Conservation (phyloP, 2,329 filamentous ascomycete species). For the Waltergamsia citrina region DNA sequence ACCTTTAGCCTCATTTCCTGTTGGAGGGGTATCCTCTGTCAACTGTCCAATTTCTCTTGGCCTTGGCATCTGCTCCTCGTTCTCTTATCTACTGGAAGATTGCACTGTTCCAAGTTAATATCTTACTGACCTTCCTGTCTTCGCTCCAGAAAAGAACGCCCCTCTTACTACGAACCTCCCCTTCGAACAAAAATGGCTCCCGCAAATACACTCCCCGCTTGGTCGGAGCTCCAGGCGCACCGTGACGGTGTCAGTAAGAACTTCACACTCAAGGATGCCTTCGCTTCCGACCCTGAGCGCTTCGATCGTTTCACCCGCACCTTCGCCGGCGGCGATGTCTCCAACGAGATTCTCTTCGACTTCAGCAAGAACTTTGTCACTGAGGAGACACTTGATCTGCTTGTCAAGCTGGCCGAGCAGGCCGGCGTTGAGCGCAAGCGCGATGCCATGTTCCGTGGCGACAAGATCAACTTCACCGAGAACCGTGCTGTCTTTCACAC, state of each 20-base stretch:
- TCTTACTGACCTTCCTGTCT: no score
- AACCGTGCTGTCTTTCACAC: constrained; percentile 91
- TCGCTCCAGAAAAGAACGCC: no score
- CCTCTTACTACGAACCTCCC: no score
- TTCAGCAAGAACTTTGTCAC: constrained; percentile 99
- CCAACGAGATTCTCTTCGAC: constrained; percentile 90
- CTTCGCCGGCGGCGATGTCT: constrained; percentile 67
- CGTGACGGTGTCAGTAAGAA: constrained; percentile 78
- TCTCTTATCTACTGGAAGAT: no score
- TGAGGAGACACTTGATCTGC: constrained; percentile 79
- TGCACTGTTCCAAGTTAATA: no score
- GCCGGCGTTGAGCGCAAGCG: constrained; percentile 86
- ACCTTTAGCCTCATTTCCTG: no score
- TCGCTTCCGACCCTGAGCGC: constrained; percentile 76
- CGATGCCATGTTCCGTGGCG: constrained; percentile 93
- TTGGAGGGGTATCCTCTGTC: no score
- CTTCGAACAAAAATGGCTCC: constrained; percentile 62
- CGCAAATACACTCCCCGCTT: constrained; percentile 76
- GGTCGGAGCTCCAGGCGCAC: constrained; percentile 85
- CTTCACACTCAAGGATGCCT: constrained; percentile 89
- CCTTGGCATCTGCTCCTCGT: no score
- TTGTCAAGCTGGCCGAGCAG: constrained; percentile 86
- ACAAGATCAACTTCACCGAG: constrained; percentile 99
- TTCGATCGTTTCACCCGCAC: constrained; percentile 85
- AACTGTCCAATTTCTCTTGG: no score